Evolutionary conservation across 768 basidiomycete species (phyloP).

Genomic region (Cubamyces lactineus): DNA sequence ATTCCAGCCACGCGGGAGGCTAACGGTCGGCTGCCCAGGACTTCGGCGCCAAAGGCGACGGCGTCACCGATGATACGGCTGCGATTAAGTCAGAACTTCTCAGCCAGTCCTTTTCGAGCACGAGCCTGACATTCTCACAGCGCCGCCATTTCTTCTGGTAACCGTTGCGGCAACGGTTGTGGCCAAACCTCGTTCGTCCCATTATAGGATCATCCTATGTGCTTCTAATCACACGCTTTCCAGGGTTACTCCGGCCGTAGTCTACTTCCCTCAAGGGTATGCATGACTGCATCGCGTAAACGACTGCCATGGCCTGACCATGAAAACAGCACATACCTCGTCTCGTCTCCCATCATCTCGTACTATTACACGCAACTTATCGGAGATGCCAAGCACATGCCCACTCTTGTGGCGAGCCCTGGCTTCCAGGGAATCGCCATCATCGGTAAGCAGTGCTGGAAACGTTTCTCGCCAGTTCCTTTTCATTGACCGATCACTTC

Average conservation of each 20-base stretch:
- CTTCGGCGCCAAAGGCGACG: constrained; percentile 58
- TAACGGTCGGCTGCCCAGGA: constrained; percentile 28
- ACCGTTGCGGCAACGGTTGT: constrained; percentile 62
- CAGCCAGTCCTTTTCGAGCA: neutral
- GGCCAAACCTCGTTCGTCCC: constrained; percentile 54
- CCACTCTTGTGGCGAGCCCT: constrained; percentile 64
- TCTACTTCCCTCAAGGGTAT: constrained; percentile 77
- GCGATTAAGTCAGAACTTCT: constrained; percentile 62
- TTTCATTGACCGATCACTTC: neutral
- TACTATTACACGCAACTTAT: constrained; percentile 81
- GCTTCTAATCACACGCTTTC: neutral
- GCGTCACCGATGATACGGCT: constrained; percentile 71
- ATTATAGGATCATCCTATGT: neutral
- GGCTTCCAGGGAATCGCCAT: constrained; percentile 72
- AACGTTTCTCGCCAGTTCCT: neutral
- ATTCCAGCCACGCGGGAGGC: neutral
- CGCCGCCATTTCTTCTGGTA: constrained; percentile 62
- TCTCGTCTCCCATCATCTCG: constrained; percentile 59
- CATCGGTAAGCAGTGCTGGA: constrained; percentile 52
- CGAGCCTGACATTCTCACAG: constrained; percentile 38
- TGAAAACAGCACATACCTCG: constrained; percentile 58
- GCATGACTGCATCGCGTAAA: too few relatives aligned
- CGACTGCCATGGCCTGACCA: neutral
- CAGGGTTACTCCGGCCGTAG: constrained; percentile 63
- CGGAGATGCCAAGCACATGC: constrained; percentile 70